Conservation (phyloP, 2,329 filamentous ascomycete genomes). For the Xylaria sp. region DNA sequence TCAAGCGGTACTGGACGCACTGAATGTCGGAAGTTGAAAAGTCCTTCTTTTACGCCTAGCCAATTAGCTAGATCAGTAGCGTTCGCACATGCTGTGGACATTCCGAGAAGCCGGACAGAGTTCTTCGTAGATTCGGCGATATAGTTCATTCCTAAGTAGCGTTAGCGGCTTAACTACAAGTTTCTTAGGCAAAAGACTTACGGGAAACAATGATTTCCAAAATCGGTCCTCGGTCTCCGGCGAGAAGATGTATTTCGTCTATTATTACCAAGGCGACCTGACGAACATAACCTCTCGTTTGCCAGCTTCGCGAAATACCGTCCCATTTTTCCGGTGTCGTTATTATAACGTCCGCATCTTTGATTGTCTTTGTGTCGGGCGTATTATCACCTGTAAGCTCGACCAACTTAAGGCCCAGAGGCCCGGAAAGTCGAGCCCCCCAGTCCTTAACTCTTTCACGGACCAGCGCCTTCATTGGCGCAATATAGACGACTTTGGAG, state of each 20-base stretch:
- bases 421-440: conserved; percentile 80
- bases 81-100: conserved; percentile 98
- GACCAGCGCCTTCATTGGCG: conserved; percentile 98
- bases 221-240: conserved; percentile 95
- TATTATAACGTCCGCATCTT: conserved; percentile 96
- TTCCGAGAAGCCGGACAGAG: conserved; percentile 90
- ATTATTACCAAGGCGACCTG: conserved; percentile 97
- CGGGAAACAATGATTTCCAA: conserved; percentile 92
- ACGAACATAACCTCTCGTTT: conserved; percentile 94
- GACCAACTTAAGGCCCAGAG: conserved; percentile 89
- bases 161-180: conserved; percentile 14
- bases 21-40: conserved; percentile 98
- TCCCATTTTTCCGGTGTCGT: conserved; percentile 99
- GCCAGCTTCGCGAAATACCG: conserved; percentile 98
- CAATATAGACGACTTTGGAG: conserved; percentile 98
- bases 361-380: conserved; percentile 93
- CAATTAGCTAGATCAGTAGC: conserved; percentile 94
- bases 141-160: conserved; percentile 85
- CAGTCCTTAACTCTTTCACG: conserved; percentile 97
- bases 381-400: conserved; percentile 98
- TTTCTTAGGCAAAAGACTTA: conserved; percentile 42
- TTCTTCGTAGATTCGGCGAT: conserved; percentile 94
- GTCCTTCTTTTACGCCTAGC: conserved; percentile 92
- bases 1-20: conserved; percentile 96
- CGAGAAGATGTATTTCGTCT: conserved; percentile 97